phyloP scores from a whole-genome alignment of 2,329 filamentous ascomycete species.

The Penicillium sumatraense region DNA sequence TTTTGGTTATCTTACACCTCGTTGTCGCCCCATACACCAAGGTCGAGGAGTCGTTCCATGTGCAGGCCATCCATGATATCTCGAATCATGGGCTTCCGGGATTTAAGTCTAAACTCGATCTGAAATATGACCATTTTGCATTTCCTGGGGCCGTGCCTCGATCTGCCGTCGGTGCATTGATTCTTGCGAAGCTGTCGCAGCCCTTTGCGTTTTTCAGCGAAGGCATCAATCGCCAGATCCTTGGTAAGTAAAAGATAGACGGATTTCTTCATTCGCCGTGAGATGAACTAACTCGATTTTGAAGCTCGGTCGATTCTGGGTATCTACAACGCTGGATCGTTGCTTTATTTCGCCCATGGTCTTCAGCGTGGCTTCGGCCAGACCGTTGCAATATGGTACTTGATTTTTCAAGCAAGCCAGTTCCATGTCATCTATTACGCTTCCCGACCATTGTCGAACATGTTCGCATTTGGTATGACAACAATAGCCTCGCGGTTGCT shows the following conservation, averaged over 20 bases:
- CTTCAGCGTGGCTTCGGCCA: conserved; percentile 71
- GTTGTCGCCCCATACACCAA: conserved; percentile 85
- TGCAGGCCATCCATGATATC: conserved; percentile 92
- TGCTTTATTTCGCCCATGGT: conserved; percentile 68
- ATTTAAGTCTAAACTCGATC: conserved; percentile 30
- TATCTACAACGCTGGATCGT: conserved; percentile 70
- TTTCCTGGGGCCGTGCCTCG: conserved; percentile 92
- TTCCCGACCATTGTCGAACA: conserved; percentile 89
- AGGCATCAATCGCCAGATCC: conserved; percentile 61
- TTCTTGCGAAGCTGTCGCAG: conserved; percentile 73
- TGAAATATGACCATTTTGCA: conserved; percentile 85
- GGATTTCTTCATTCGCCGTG: not conserved
- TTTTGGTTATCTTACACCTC: conserved; percentile 70
- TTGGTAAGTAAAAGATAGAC: conserved; percentile 49
- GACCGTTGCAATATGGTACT: conserved; percentile 76
- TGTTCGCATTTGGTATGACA: conserved; percentile 83
- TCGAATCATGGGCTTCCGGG: conserved; percentile 75
- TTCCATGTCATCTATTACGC: conserved; percentile 95
- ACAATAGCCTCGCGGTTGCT: conserved; percentile 52
- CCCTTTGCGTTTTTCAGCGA: conserved; percentile 65
- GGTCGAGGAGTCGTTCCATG: conserved; percentile 97
- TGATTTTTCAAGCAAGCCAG: conserved; percentile 76
- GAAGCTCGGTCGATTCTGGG: conserved; percentile 77
- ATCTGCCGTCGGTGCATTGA: conserved; percentile 81
- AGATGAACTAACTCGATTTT: conserved; percentile 8